A percentile compares a stretch with the other conserved stretches of the same genome.
Evolutionary conservation across 2,329 filamentous ascomycete genomes (phyloP).

Genomic region (Claviceps monticola): DNA sequence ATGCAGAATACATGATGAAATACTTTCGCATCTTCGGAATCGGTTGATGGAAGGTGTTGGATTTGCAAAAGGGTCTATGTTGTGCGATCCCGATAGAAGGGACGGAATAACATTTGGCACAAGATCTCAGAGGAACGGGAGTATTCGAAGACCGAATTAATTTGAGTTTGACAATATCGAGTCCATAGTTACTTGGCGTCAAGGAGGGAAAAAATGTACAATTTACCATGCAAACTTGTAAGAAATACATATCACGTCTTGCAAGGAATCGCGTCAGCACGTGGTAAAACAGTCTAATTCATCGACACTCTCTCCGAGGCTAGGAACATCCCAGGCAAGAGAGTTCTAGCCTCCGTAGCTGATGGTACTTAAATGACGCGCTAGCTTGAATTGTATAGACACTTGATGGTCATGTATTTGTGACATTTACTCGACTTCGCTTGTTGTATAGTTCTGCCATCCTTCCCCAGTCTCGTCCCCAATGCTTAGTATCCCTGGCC

Average conservation of each 20-base stretch:
- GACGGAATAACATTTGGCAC: background rate
- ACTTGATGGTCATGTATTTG: constrained; percentile 3
- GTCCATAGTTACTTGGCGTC: background rate
- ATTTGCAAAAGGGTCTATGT: too few species aligned
- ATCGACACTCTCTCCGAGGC: background rate
- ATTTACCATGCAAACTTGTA: background rate
- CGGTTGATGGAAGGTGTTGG: background rate
- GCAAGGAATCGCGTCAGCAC: background rate
- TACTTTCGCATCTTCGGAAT: background rate
- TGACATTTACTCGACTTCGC: constrained; percentile 1
- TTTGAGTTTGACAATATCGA: background rate
- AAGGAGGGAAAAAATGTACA: background rate
- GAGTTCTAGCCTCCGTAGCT: background rate
- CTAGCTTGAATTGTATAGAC: constrained; percentile 5
- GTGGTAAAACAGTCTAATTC: background rate
- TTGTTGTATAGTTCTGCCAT: constrained; percentile 1
- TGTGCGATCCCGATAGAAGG: background rate
- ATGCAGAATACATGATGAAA: background rate
- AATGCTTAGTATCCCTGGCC: constrained; percentile 51
- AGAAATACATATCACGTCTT: background rate
- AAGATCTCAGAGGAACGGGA: background rate
- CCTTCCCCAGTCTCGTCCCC: constrained; percentile 3
- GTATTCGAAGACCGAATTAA: background rate
- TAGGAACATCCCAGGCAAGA: background rate
- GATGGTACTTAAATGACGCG: constrained; percentile 3